These are phyloP conservation scores for Paecilomyces niveus DNA, from an alignment of 2,329 filamentous ascomycete genomes.

Conservation along the genomic window DNA sequence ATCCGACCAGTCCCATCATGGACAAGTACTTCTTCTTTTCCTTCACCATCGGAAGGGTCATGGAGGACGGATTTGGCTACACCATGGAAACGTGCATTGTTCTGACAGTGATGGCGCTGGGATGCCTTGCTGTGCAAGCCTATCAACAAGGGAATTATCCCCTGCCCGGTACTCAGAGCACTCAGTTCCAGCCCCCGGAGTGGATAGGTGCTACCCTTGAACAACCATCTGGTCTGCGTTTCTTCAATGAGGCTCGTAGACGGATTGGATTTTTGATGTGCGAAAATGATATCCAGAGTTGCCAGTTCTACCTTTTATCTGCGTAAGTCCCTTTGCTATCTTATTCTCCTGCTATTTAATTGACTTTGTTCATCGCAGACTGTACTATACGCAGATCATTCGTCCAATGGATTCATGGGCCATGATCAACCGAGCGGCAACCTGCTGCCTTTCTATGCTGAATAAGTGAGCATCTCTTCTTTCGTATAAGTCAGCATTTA, in stretches of 20 bases:
- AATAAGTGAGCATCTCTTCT: conserved; percentile 29
- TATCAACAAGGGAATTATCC: conserved; percentile 45
- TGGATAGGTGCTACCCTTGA: conserved; percentile 32
- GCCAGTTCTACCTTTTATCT: conserved; percentile 47
- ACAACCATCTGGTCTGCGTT: conserved; percentile 42
- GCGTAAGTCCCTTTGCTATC: conserved; percentile 25
- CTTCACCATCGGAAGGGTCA: conserved; percentile 42
- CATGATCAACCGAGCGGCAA: conserved; percentile 46
- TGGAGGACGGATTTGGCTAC: conserved; percentile 45
- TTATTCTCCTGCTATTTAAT: not conserved
- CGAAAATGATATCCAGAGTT: conserved; percentile 44
- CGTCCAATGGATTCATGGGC: conserved; percentile 50
- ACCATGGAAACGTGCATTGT: conserved; percentile 48
- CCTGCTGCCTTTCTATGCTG: conserved; percentile 43
- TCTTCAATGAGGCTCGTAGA: conserved; percentile 49
- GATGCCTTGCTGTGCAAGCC: conserved; percentile 43
- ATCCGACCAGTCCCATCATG: conserved; percentile 46
- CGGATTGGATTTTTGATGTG: conserved; percentile 47
- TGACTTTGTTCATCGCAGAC: conserved; percentile 9
- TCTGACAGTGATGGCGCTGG: conserved; percentile 45
- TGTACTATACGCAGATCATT: conserved; percentile 47
- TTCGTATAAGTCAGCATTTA: not conserved
- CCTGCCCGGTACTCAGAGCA: conserved; percentile 29
- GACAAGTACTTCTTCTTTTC: conserved; percentile 47
- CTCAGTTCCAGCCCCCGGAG: conserved; percentile 29